phyloP scores from a whole-genome alignment of 2,329 filamentous ascomycete species.

The Aspergillus proliferans region DNA sequence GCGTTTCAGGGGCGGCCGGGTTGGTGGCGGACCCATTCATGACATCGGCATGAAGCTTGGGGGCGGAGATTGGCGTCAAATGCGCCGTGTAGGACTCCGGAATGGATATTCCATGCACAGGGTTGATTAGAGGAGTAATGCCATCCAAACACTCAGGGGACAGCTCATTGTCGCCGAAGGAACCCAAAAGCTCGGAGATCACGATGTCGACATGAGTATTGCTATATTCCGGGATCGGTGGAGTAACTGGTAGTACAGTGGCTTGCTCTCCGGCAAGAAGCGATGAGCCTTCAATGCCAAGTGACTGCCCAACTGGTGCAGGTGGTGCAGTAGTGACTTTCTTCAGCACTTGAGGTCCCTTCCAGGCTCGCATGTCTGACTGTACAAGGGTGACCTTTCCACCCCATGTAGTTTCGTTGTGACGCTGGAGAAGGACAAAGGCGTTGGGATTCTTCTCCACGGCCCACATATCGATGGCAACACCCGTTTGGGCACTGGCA shows the following conservation, averaged over 20 bases:
- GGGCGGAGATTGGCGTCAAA: slow-evolving; percentile 83
- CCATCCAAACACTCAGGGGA: slow-evolving; percentile 95
- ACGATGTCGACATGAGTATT: slow-evolving; percentile 67
- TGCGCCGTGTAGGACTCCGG: slow-evolving; percentile 90
- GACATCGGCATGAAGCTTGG: slow-evolving; percentile 78
- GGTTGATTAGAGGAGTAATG: slow-evolving; percentile 80
- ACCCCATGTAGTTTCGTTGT: slow-evolving; percentile 77
- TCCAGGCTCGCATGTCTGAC: slow-evolving; percentile 96
- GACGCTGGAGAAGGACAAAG: slow-evolving; percentile 82
- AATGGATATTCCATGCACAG: slow-evolving; percentile 82
- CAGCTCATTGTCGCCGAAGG: slow-evolving; percentile 94
- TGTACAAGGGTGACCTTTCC: slow-evolving; percentile 80
- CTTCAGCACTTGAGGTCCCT: slow-evolving; percentile 55
- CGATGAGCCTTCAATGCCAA: slow-evolving; percentile 24
- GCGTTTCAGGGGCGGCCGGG: slow-evolving; percentile 73
- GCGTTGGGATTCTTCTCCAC: slow-evolving; percentile 98
- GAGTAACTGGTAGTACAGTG: slow-evolving; percentile 24
- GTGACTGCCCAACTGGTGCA: slow-evolving; percentile 28
- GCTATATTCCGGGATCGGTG: slow-evolving; percentile 41
- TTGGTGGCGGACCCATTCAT: slow-evolving; percentile 57
- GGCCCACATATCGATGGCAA: slow-evolving; percentile 80
- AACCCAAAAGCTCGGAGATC: slow-evolving; percentile 84
- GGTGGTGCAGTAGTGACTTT: slow-evolving; percentile 11
- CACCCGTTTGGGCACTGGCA: slow-evolving; percentile 68
- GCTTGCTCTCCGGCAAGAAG: slow-evolving; percentile 29